Percentiles rank a stretch among this genome's conserved stretches.
These are phyloP conservation scores for Fraxinus anomala DNA, from an alignment of 257 asterid species.

Conservation along the genomic window DNA sequence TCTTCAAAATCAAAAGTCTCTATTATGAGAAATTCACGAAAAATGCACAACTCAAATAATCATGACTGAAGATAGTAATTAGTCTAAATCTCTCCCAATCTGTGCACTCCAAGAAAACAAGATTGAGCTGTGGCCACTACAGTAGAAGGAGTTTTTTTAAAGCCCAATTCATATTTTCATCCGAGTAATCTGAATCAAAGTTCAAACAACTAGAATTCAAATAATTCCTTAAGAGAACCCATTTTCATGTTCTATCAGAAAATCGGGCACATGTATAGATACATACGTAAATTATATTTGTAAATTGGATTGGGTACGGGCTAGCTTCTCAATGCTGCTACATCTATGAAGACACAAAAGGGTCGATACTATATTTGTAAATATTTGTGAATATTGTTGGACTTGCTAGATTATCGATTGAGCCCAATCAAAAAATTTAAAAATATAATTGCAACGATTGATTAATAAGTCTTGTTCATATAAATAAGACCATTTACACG, in stretches of 20 bases:
- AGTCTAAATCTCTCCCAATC: not conserved
- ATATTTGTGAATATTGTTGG: no score
- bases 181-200: not conserved
- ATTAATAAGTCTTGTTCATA: no score
- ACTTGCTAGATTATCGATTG: no score
- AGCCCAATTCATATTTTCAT: not conserved
- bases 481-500: no score
- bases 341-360: no score
- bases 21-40: not conserved
- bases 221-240: not conserved
- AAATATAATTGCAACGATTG: no score
- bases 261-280: not conserved
- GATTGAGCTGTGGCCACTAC: not conserved
- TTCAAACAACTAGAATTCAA: conserved; percentile 1
- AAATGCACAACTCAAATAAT: not conserved
- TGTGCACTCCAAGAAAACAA: not conserved
- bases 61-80: not conserved
- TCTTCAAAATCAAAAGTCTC: no score
- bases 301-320: no score
- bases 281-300: not conserved
- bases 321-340: no score
- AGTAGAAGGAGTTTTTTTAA: not conserved
- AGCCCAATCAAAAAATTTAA: no score
- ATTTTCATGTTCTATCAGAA: not conserved
- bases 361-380: no score